Percentiles rank a stretch among this genome's conserved stretches.
Evolutionary conservation across 305 asterid genomes (phyloP).

Genomic region (Solanum hybrid): DNA sequence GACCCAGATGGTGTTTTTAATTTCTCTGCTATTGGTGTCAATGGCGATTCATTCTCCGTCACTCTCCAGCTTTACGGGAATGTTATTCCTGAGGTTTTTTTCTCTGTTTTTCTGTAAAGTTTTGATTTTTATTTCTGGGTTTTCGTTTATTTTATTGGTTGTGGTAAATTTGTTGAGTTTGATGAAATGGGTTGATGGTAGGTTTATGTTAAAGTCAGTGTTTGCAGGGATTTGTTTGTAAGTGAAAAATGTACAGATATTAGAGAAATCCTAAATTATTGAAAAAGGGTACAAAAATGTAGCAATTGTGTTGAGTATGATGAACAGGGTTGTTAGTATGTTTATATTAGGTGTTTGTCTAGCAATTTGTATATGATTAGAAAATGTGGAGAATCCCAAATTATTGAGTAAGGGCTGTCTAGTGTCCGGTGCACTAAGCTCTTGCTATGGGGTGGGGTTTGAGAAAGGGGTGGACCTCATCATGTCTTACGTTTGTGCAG

Average conservation of each 20-base stretch:
- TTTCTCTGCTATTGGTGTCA: slow-evolving; percentile 58
- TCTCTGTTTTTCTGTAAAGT: neutral
- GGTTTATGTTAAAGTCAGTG: neutral
- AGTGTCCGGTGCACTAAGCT: neutral
- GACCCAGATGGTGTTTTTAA: slow-evolving; percentile 48
- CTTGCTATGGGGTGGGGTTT: neutral
- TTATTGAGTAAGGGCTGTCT: neutral
- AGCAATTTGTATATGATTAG: neutral
- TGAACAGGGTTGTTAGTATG: neutral
- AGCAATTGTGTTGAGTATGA: neutral
- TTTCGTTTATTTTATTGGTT: neutral
- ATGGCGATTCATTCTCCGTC: slow-evolving; percentile 49
- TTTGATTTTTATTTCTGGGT: neutral
- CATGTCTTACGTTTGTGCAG: neutral
- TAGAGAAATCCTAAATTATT: neutral
- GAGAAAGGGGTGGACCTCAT: neutral
- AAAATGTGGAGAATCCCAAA: neutral
- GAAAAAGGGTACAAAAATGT: neutral
- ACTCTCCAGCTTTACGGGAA: slow-evolving; percentile 55
- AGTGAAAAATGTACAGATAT: neutral
- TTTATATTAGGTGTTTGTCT: neutral
- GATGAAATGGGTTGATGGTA: neutral
- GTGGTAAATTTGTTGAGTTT: neutral
- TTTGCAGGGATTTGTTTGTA: neutral
- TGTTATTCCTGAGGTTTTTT: slow-evolving; percentile 58